Evolutionary conservation across 2,329 filamentous ascomycete genomes (phyloP), one percentile per base, ranked within the genome.

Genomic region (Penicillium occitanis): DNA sequence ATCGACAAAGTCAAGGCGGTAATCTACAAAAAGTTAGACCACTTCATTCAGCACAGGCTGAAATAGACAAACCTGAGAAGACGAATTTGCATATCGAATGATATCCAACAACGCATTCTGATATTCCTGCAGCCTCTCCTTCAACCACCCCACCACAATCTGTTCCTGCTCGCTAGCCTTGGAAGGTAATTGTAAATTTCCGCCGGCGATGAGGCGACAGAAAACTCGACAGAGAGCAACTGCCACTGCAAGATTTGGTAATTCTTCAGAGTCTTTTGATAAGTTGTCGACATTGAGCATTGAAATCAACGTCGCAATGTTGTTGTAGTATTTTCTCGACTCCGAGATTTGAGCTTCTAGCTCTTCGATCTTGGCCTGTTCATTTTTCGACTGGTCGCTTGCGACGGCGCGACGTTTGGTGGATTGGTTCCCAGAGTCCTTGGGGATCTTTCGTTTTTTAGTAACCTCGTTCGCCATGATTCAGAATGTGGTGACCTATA

Each of bases 311-410:
- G 85, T 86, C 7, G 87, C 85, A 73, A 98, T 94, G 75, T 96
- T 92, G 82, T 97, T 96, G 84, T 96, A 96, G 79, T 97, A 87
- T 77, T 93, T 92, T 74, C 88, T 91, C 60, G 93, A 96, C 77
- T 95, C 89, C 68, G 93, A 80, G 64, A 98, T 93, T 66, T 91
- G 89, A 69, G 87, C 84, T 80, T 97, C 93, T 64, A 97, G 85
- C 63, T 87, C 80, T 50, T 94, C 80, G 67, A 97, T 91, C 69
- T 87, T 85, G 65, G 86, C 84, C 74, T 90, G 86, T 55, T 82
- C 77, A 73, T 88, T 85, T 68, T 85, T 80, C 66, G 77, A 74
- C 50, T 78, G 76, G 62, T 83, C 82, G 68, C 82, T 80, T 61
- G 79, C 78, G 68, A 83, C 80, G 72, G 80, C 82, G 73, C 73